Evolutionary conservation across 345 rosid genomes (phyloP).

Genomic region (Physaria fendleri): DNA sequence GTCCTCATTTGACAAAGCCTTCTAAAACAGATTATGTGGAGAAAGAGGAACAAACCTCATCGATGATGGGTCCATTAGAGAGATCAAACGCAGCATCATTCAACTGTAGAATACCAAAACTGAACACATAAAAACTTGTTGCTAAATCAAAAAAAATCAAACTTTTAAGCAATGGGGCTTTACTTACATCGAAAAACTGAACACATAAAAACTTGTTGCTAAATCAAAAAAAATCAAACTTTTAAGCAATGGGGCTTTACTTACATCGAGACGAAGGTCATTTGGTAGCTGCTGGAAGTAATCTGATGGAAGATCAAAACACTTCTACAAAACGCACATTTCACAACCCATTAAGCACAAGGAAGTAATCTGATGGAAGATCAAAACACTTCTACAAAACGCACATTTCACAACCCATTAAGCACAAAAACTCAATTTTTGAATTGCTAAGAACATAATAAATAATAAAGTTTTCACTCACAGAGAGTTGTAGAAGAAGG

Average conservation of each 20-base stretch:
- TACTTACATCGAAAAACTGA: constrained; percentile 58
- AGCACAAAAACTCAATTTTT: background rate
- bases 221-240: background rate
- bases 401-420: background rate
- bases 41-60: constrained; percentile 51
- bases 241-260: constrained; percentile 9
- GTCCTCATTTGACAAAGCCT: no score
- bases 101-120: constrained; percentile 38
- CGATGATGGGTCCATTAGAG: constrained; percentile 68
- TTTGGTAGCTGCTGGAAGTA: constrained; percentile 58
- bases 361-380: constrained; percentile 73
- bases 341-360: no score
- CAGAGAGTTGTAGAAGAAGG: constrained; percentile 61
- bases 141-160: background rate
- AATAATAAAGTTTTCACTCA: constrained; percentile 22
- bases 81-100: constrained; percentile 98
- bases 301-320: constrained; percentile 79
- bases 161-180: constrained; percentile 6
- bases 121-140: background rate
- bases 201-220: no score
- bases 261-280: constrained; percentile 83
- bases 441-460: background rate
- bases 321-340: constrained; percentile 44
- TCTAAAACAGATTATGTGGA: background rate
- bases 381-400: constrained; percentile 67